Evolutionary conservation across 2,329 filamentous ascomycete genomes (phyloP).

Genomic region (Fusarium sp.): DNA sequence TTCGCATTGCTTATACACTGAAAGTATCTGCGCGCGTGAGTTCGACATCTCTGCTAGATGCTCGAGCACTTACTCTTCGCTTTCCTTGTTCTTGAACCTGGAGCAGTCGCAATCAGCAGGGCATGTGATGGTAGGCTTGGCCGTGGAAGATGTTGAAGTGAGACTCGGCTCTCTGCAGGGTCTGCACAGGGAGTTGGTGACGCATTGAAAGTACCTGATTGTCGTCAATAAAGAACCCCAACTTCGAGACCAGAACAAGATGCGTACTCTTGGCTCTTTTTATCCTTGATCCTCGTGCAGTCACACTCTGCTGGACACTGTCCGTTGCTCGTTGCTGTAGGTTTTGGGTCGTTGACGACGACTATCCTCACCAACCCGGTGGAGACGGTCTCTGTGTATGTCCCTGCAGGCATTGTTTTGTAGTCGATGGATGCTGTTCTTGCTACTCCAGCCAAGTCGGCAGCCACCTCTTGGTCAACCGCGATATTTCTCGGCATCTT

Average conservation of each 20-base stretch:
- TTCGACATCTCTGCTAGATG: accelerated
- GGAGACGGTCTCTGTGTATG: constrained; percentile 37
- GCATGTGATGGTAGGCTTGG: constrained; percentile 6
- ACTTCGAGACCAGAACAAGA: neutral
- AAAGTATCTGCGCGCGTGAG: constrained; percentile 43
- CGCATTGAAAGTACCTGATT: constrained; percentile 44
- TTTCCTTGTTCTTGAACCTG: constrained; percentile 39
- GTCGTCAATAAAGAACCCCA: neutral
- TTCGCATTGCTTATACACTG: constrained; percentile 49
- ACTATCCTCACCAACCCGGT: constrained; percentile 32
- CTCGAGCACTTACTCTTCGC: constrained; percentile 41
- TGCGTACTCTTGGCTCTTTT: constrained; percentile 40
- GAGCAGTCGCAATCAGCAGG: constrained; percentile 39
- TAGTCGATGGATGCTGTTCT: constrained; percentile 32
- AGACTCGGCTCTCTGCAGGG: constrained; percentile 34
- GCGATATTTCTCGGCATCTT: neutral
- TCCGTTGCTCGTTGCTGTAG: constrained; percentile 1
- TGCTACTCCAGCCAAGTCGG: neutral
- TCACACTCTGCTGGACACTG: constrained; percentile 40
- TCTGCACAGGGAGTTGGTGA: constrained; percentile 42
- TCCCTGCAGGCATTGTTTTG: constrained; percentile 40
- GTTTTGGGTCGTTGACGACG: constrained; percentile 29
- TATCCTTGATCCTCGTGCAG: constrained; percentile 42
- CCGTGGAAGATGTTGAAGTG: constrained; percentile 14
- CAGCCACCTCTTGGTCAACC: neutral